These are phyloP conservation scores for Acanthamoeba divionensis DNA, from an alignment of 208 protist genomes.

Conservation along the genomic window DNA sequence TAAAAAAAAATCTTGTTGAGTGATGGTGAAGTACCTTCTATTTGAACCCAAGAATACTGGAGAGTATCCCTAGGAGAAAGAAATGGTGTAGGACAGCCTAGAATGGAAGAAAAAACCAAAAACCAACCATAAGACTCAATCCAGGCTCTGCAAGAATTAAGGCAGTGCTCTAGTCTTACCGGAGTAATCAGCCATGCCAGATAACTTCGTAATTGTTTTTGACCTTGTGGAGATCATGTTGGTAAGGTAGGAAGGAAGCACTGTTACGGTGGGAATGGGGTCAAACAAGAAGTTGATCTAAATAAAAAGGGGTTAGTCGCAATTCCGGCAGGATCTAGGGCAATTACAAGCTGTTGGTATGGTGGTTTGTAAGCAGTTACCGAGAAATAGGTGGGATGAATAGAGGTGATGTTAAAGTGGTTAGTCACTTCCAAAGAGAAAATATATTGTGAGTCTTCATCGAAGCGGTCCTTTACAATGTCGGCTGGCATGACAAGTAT, in stretches of 20 bases:
- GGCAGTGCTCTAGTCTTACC: too few species aligned
- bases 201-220: too few species aligned
- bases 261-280: background rate
- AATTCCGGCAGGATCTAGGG: too few species aligned
- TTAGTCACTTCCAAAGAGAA: conserved; percentile 18
- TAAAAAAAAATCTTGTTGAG: too few species aligned
- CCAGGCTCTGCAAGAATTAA: too few species aligned
- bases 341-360: too few species aligned
- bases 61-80: background rate
- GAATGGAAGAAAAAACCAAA: too few species aligned
- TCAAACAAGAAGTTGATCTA: conserved; percentile 26
- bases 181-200: too few species aligned
- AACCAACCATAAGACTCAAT: too few species aligned
- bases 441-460: background rate
- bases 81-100: background rate
- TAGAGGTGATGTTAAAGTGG: background rate
- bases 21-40: too few species aligned
- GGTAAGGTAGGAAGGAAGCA: background rate
- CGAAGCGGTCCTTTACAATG: background rate
- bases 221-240: background rate
- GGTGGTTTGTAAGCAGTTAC: too few species aligned
- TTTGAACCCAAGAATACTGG: background rate
- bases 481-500: background rate
- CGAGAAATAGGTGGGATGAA: background rate
- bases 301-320: too few species aligned